These are phyloP conservation scores for Pseudocercospora pini-densiflorae DNA, from an alignment of 2,329 filamentous ascomycete genomes.

Conservation along the genomic window DNA sequence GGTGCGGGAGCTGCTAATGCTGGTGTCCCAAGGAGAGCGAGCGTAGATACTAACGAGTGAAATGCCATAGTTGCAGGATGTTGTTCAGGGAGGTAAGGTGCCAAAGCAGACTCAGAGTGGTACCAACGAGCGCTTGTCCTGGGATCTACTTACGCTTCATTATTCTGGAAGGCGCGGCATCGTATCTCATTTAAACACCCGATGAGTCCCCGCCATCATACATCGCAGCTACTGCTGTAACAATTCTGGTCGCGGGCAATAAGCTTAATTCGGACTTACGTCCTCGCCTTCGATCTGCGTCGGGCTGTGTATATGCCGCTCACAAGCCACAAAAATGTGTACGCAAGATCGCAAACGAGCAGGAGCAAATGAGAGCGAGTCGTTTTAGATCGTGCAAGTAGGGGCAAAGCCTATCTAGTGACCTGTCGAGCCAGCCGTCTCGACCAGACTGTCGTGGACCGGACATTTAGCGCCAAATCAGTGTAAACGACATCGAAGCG, in stretches of 20 bases:
- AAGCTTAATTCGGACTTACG: background rate
- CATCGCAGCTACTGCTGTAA: background rate
- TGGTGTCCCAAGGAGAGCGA: slow-evolving; percentile 11
- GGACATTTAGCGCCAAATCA: background rate
- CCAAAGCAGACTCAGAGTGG: background rate
- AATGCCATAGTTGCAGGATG: slow-evolving; percentile 12
- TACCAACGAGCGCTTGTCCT: background rate
- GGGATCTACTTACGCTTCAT: background rate
- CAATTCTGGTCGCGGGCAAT: background rate
- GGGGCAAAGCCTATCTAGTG: slow-evolving; percentile 14
- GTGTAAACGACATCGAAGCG: background rate
- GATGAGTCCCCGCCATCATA: background rate
- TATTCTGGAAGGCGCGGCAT: background rate
- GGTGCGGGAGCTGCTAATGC: slow-evolving; percentile 12
- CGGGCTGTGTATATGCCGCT: background rate
- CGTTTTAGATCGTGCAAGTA: slow-evolving; percentile 1
- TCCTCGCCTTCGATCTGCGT: background rate
- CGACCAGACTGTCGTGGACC: background rate
- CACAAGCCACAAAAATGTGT: background rate
- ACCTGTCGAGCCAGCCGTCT: background rate
- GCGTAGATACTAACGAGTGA: slow-evolving; percentile 8
- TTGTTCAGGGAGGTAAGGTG: background rate
- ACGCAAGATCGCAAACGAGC: background rate
- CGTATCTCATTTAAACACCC: background rate
- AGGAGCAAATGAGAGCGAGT: background rate